Base-by-base conservation (phyloP, 768 basidiomycete species). In the Russula foetens region DNA sequence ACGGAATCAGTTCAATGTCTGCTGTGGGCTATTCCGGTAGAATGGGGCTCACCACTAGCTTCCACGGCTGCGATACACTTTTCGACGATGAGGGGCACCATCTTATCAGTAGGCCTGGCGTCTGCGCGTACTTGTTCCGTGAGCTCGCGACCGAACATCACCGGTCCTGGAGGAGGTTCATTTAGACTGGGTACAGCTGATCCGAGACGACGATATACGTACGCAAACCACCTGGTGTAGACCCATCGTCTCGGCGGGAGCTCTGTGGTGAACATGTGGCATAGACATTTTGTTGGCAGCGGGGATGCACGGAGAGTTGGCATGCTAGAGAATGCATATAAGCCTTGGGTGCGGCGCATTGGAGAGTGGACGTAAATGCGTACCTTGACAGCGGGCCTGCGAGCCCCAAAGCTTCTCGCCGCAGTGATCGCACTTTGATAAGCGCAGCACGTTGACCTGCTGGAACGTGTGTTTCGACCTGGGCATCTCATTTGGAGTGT, bases 401-500 rank as follows among this genome's bases (percentile, higher is more conserved):
- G 94, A 84, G 7, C 96, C 96, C 94, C 95, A 99, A 85, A 98
- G 85, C 77, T 98, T 99, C 70, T 98, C 97, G 35, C 86, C 87
- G 70, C 97, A 99, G 56, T 95, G 88, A 68, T 98, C 97, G 70
- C 97, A 99, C 44, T 91, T 82, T 29, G 91, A 86, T 59, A 97
- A 90, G 39, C 95, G 83, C 59, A 98, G 76, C 29, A 94, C 83
- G 67, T 86, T 96, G 64, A 91, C 76, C 64, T 90, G 92, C 69
- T 92, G 90, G 79, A 98, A 98, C 63, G 80, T 81, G 71, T 99
- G 97, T 58, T 90, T 86, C 72, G 21, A 70, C 64, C 60, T 52
- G 58, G 67, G 64, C 51, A 65, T 60, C 59, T 61, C 58, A 48
- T 63, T 69, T 43, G 63, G 63, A 38, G 71, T 52, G 23, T 72